Evolutionary conservation across 495 filamentous ascomycete species (phyloP), one percentile per base, ranked within the genome.

Genomic region (Neurospora intermedia): DNA sequence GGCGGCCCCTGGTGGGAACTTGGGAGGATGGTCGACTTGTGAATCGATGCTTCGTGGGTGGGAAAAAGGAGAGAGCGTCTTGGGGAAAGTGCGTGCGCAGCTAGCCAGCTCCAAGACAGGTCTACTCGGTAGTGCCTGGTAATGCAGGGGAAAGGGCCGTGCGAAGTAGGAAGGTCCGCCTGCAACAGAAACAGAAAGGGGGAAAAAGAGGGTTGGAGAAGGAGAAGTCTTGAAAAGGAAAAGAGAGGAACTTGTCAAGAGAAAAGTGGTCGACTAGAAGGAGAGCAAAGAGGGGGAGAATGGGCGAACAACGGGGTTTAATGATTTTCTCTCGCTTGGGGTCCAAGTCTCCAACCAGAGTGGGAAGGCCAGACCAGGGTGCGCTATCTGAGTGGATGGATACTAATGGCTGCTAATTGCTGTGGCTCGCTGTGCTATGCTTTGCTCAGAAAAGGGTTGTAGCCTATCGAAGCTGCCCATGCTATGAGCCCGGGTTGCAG

Each of bases 281-380:
- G 54, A 66, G 75, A 69, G 73, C 70, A 31, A 73, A 73, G 76
- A 69, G 59, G 75, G 71, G 70, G 71, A 76, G 74, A 23, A 62
- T 20, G 79, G 80, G 77, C 76, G 80, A 71, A 73, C 74, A 74
- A 78, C 78, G 80, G 79, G 78, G 79, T 81, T 82, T 81, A 81
- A 81, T 81, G 78, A 79, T 76, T 78, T 78, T 81, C 73, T 62
- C 59, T 77, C 74, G 59, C 72, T 75, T 70, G 71, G 73, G 73
- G 73, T 69, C 74, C 18, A 11, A 31, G 35, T n/a, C 27, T 40
- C 54, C 54, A 66, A 66, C 54, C 54, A 35, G 54, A 66, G 54
- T 66, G 69, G 41, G 62, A 46, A n/a, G 72, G 73, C 16, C 43
- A n/a, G 69, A 20, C 54, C 54, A 40, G 39, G 72, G 66, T 35